Evolutionary conservation across 148 eudicot species (phyloP).

Genomic region (Nyssa sinensis): DNA sequence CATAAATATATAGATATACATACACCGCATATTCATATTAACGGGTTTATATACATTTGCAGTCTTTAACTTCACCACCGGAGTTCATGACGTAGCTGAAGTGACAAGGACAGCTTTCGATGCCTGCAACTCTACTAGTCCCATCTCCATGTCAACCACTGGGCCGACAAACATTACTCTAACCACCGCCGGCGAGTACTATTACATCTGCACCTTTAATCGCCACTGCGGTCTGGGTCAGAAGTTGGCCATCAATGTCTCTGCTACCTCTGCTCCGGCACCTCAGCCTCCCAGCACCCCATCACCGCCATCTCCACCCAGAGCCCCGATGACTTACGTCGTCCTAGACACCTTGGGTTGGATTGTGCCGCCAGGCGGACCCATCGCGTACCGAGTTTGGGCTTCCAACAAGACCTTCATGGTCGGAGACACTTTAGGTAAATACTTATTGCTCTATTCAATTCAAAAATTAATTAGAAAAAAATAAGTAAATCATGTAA

Average conservation of each 20-base stretch:
- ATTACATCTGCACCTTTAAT: constrained; percentile 29
- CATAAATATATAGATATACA: too few relatives aligned
- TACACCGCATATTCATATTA: too few relatives aligned
- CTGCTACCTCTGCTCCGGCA: constrained; percentile 8
- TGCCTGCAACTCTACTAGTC: constrained; percentile 28
- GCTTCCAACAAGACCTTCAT: constrained; percentile 15
- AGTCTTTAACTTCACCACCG: constrained; percentile 55
- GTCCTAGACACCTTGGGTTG: constrained; percentile 29
- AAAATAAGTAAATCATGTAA: too few relatives aligned
- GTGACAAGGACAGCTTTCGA: constrained; percentile 41
- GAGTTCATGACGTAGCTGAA: constrained; percentile 57
- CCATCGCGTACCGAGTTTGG: constrained; percentile 19
- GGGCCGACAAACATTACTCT: constrained; percentile 27
- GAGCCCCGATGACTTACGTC: constrained; percentile 1
- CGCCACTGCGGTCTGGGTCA: constrained; percentile 19
- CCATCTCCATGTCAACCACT: constrained; percentile 26
- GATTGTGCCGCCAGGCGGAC: constrained; percentile 25
- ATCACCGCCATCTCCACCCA: too few relatives aligned
- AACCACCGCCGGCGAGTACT: constrained; percentile 14
- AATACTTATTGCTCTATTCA: too few relatives aligned
- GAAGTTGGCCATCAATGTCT: constrained; percentile 6
- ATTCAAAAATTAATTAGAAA: too few relatives aligned
- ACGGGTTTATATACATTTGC: too few relatives aligned
- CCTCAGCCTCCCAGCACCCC: background rate
- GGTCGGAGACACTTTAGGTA: constrained; percentile 30